phyloP scores from a whole-genome alignment of 163 green algal genomes.

The Chlamydomonas reinhardtii region DNA sequence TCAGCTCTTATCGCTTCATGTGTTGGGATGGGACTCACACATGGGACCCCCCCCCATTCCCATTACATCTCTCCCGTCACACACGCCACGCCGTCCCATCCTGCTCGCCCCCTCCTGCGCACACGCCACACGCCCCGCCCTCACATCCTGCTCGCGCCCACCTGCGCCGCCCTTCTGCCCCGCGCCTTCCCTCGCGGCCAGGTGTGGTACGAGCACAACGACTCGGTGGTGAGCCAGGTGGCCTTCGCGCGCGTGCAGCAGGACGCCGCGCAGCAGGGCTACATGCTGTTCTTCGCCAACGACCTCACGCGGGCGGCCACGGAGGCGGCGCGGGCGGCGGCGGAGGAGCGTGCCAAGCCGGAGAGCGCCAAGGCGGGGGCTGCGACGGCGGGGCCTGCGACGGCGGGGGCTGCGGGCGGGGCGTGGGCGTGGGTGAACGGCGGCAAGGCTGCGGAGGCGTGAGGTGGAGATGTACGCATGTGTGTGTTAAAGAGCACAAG shows the following conservation, averaged over 20 bases:
- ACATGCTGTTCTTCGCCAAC: conserved; percentile 48
- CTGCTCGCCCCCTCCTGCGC: too few species aligned
- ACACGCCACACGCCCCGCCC: too few species aligned
- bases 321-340: not conserved
- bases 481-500: too few species aligned
- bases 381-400: not conserved
- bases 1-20: too few species aligned
- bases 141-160: not conserved
- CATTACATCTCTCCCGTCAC: too few species aligned
- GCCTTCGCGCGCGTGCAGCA: conserved; percentile 17
- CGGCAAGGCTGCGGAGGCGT: too few species aligned
- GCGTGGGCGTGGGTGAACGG: too few species aligned
- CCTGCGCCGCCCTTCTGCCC: not conserved
- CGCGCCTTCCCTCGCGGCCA: not conserved
- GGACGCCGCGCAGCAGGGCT: conserved; percentile 39
- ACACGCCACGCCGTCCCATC: too few species aligned
- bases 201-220: conserved; percentile 48
- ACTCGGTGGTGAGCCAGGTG: conserved; percentile 32
- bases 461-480: too few species aligned
- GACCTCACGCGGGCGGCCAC: not conserved
- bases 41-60: too few species aligned
- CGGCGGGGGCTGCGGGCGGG: too few species aligned
- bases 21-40: too few species aligned
- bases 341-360: not conserved
- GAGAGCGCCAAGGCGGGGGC: not conserved